Base-by-base conservation (phyloP, 2,329 filamentous ascomycete species). In the Drechslera avenae region DNA sequence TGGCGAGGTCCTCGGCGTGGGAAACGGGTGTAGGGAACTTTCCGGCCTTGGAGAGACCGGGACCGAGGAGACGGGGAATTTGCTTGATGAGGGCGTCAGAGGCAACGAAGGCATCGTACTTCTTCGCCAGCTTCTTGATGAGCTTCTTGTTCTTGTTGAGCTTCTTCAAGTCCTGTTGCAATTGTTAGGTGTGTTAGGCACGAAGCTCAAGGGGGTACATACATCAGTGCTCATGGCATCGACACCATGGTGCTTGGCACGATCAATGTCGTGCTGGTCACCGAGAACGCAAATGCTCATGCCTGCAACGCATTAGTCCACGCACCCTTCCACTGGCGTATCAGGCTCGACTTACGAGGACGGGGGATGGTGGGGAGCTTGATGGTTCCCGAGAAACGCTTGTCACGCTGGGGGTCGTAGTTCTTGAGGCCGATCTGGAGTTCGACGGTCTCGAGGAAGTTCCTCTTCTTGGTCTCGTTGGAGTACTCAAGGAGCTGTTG, bases 131-230 rank as follows among this genome's bases (percentile, higher is more conserved):
- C 89, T 99, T 99, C 91, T 99, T 99, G 88, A 99, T 97, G 75
- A 97, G 88, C 89, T 99, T 99, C 90, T 99, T 97, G 91, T 99
- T 99, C 91, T 99, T 99, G 89, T 99, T 99, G 71, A 99, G 91
- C 89, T 99, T 99, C 90, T 99, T 99, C 83, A 99, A 83, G 81
- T 99, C 94, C 48, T 50, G 41, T 26, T 4, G 39, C 39, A 33
- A 8, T 39, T 46, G 49, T 54, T 28, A 55, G 54, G 52, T 34
- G 36, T 43, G 33, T 39, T 34, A 13, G n/a, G 7, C 7, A 2
- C 10, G 5, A 3, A 10, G 7, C 10, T 10, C 16, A 10, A 1
- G 8, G 6, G 26, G 9, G 14, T n/a, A 41, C 56, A 57, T 34
- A 56, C 48, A 75, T 99, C 94, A 67, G 90, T 81, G 75, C 90